These are phyloP conservation scores for Tolypocladium cylindrosporum DNA, from an alignment of 2,329 filamentous ascomycete species.

Conservation along the genomic window DNA sequence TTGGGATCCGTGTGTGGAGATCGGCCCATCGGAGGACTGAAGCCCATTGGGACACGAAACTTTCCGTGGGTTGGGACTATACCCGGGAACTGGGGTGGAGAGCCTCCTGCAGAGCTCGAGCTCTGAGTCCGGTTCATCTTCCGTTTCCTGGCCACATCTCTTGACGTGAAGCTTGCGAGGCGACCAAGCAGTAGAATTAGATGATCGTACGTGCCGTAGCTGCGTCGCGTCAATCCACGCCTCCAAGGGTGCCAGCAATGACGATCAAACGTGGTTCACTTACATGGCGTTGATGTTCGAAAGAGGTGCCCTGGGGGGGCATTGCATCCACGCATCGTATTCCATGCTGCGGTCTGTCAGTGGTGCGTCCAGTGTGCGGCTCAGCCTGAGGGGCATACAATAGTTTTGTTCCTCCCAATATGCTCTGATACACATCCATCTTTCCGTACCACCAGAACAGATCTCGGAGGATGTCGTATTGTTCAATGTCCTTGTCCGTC, in stretches of 20 bases:
- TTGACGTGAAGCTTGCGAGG: constrained; percentile 66
- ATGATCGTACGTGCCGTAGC: constrained; percentile 86
- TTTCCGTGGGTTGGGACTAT: constrained; percentile 44
- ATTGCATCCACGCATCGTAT: constrained; percentile 74
- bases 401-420: constrained; percentile 74
- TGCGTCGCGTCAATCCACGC: constrained; percentile 21
- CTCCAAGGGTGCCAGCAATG: neutral
- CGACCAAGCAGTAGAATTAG: constrained; percentile 73
- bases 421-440: constrained; percentile 85
- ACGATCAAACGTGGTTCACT: constrained; percentile 17
- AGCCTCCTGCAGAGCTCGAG: constrained; percentile 17
- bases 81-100: constrained; percentile 39
- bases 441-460: constrained; percentile 95
- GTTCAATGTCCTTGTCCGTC: constrained; percentile 59
- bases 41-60: constrained; percentile 42
- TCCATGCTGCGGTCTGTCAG: constrained; percentile 51
- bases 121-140: constrained; percentile 36
- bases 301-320: constrained; percentile 72
- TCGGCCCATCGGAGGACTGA: constrained; percentile 37
- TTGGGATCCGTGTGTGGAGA: constrained; percentile 31
- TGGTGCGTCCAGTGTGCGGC: neutral
- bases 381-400: constrained; percentile 51
- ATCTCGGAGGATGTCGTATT: constrained; percentile 73
- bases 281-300: constrained; percentile 65
- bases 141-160: constrained; percentile 70